Conservation (phyloP, 2,329 filamentous ascomycete genomes). For the Claviceps quebecensis region DNA sequence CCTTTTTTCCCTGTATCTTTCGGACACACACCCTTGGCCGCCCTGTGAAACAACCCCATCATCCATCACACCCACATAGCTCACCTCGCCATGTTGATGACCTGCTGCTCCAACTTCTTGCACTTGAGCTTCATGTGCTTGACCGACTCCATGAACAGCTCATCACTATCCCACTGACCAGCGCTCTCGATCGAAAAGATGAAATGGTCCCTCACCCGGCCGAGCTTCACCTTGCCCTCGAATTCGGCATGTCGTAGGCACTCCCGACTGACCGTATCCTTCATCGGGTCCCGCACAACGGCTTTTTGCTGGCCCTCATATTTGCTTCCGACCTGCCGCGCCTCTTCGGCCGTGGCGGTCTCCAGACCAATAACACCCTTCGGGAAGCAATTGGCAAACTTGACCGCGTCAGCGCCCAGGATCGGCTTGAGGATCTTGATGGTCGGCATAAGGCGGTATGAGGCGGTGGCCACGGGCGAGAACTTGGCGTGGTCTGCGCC, state of each 20-base stretch:
- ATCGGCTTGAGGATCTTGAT: slow-evolving; percentile 79
- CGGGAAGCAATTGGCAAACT: slow-evolving; percentile 84
- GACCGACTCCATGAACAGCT: slow-evolving; percentile 82
- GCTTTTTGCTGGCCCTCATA: slow-evolving; percentile 70
- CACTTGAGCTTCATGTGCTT: slow-evolving; percentile 79
- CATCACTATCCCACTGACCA: slow-evolving; percentile 87
- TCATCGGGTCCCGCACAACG: slow-evolving; percentile 76
- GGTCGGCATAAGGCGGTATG: slow-evolving; percentile 77
- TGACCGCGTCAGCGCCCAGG: slow-evolving; percentile 69
- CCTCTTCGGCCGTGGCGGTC: slow-evolving; percentile 54
- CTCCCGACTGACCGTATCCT: slow-evolving; percentile 89
- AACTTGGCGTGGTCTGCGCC: slow-evolving; percentile 95
- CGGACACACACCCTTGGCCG: too few relatives aligned
- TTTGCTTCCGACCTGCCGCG: slow-evolving; percentile 40
- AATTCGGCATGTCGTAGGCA: slow-evolving; percentile 86
- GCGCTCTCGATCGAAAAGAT: slow-evolving; percentile 94
- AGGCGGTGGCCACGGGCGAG: slow-evolving; percentile 87
- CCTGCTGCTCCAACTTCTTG: slow-evolving; percentile 53
- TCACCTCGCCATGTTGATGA: slow-evolving; percentile 48
- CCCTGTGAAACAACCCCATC: neutral
- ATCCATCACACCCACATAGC: too few relatives aligned
- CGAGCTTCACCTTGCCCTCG: slow-evolving; percentile 87
- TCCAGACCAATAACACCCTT: slow-evolving; percentile 74
- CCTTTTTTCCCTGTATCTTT: too few relatives aligned
- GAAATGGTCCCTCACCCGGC: slow-evolving; percentile 84